A percentile compares a stretch with the other conserved stretches of the same genome.
Conservation (phyloP, 768 basidiomycete species). For the Hygrocybe punicea region DNA sequence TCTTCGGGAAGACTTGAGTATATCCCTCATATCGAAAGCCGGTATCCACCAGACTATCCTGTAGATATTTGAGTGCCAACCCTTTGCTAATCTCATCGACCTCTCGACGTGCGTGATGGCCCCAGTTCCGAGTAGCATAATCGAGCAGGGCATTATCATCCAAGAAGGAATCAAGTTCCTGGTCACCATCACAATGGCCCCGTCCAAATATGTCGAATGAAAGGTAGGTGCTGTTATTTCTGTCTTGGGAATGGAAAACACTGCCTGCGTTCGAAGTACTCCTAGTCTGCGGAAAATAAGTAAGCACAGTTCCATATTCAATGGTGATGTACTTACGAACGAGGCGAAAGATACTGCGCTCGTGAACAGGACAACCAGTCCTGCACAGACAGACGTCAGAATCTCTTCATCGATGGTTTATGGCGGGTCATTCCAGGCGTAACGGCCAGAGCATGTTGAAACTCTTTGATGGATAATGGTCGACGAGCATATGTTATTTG, state of each 20-base stretch:
- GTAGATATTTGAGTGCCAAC: not conserved
- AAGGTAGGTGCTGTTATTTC: not conserved
- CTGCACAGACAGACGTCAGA: conserved; percentile 11
- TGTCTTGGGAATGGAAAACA: not conserved
- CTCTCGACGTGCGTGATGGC: conserved; percentile 5
- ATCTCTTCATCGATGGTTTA: not conserved
- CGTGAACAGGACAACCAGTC: conserved; percentile 3
- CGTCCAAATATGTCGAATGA: not conserved
- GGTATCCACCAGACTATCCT: not conserved
- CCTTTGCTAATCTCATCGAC: not conserved
- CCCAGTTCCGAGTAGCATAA: conserved; percentile 9
- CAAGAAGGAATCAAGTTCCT: not conserved
- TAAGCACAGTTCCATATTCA: not conserved
- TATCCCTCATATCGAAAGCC: not conserved
- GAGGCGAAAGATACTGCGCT: conserved; percentile 2
- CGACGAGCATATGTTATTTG: conserved; percentile 6
- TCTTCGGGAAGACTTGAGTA: not conserved
- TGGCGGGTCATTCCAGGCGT: not conserved
- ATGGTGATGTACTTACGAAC: not conserved
- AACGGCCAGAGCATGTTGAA: conserved; percentile 8
- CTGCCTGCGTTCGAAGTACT: conserved; percentile 4
- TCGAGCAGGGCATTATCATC: not conserved
- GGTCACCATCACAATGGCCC: not conserved
- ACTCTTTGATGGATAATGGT: conserved; percentile 2
- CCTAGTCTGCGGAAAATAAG: conserved; percentile 3